Evolutionary conservation across 1,139 yeast species (phyloP), one percentile per base, ranked within the genome.

Genomic region (Candida neerlandica): DNA sequence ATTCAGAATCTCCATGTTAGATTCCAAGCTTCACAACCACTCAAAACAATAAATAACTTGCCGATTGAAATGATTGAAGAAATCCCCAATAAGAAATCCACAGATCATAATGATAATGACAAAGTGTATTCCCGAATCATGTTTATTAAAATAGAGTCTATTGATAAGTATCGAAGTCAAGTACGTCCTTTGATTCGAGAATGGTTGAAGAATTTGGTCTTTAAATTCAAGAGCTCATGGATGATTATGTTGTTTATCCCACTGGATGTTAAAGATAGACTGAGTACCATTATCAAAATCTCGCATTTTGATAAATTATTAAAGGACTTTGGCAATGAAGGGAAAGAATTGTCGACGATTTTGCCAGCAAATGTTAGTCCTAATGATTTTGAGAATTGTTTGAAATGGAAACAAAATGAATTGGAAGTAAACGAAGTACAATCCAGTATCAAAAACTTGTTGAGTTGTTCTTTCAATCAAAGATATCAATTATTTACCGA

Each of bases 1-100:
- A 70, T 92, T 37, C 80, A 84, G 4, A 88, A 88, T 53, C 70
- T 94, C 32, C 96, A 90, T 63, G 90, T 97, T 96, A 84, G 82
- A 58, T 73, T 81, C 43, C 68, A 78, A 32, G 66, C 77, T 14
- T 72, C 82, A 11, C 74, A 77, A 43, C 82, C 86, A 2, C 66
- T 88, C 35, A 80, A 89, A 54, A 84, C 96, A 1, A 85, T 94
- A 21, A 83, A 87, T 3, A 65, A 69, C 30, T 69, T 94, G 7
- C 82, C 85, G 1, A 77, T 90, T 4, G 66, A 73, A 11, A 72
- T 89, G 32, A 69, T 75, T 5, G 89, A 86, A 55, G 96, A 89
- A 58, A 78, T 80, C 0, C 81, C 87, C 49, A 64, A 71, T 19
- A 37, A 37, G 57, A 54, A 49, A 44, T 7, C 33, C 26, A 43